These are phyloP conservation scores for Pseudocercospora ulei DNA, from an alignment of 2,329 filamentous ascomycete species.

Conservation along the genomic window DNA sequence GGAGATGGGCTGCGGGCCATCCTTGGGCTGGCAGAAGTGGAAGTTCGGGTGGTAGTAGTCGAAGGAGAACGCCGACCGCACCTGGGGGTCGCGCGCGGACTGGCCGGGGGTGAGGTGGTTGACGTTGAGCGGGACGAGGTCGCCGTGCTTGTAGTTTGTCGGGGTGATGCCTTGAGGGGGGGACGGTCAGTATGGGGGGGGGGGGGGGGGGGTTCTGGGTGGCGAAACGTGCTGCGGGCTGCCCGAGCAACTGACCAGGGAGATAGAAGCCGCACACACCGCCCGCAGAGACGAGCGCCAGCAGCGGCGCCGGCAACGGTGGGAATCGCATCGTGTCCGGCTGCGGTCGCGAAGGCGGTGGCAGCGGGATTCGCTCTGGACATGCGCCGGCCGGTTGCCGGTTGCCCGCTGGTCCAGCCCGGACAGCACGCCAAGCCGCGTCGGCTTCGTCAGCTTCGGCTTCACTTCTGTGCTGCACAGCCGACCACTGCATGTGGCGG, in stretches of 20 bases:
- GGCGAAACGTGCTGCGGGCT: neutral
- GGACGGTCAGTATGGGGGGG: neutral
- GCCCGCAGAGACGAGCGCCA: constrained; percentile 27
- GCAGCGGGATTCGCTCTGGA: neutral
- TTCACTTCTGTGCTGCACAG: too few species aligned
- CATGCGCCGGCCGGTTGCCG: neutral
- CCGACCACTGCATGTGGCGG: too few species aligned
- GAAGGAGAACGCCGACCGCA: constrained; percentile 89
- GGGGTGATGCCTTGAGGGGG: constrained; percentile 57
- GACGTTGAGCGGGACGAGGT: constrained; percentile 76
- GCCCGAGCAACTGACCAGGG: constrained; percentile 51
- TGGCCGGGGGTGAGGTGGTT: constrained; percentile 85
- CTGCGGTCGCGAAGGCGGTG: neutral
- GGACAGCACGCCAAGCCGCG: too few species aligned
- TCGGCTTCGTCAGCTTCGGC: too few species aligned
- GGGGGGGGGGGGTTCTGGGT: too few species aligned
- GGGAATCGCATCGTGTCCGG: constrained; percentile 21
- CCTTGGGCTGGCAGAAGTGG: constrained; percentile 74
- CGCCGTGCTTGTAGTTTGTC: constrained; percentile 73
- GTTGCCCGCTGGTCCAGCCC: too few species aligned
- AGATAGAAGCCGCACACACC: constrained; percentile 61
- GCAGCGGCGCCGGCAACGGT: constrained; percentile 21
- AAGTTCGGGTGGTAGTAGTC: constrained; percentile 90
- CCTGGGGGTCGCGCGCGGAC: constrained; percentile 62
- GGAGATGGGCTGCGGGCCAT: constrained; percentile 65